These are phyloP conservation scores for Solanum sparsipilum DNA, from an alignment of 257 asterid species.

Conservation along the genomic window DNA sequence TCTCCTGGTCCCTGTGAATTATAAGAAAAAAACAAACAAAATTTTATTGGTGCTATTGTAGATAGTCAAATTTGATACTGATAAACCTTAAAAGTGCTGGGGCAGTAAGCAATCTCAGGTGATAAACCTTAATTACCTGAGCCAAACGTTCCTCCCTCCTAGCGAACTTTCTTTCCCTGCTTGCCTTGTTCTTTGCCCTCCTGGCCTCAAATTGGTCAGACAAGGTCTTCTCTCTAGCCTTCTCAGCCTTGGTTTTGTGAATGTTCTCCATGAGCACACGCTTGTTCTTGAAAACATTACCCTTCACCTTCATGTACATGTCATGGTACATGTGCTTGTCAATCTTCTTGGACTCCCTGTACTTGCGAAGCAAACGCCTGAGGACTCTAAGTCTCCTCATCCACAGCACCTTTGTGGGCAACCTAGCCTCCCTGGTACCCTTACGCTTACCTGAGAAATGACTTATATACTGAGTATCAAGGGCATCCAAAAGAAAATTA, in stretches of 20 bases:
- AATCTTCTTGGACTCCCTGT: slow-evolving; percentile 82
- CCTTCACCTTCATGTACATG: slow-evolving; percentile 98
- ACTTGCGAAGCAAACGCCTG: slow-evolving; percentile 86
- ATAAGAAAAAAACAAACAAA: too few relatives aligned
- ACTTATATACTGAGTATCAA: background rate
- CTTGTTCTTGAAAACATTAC: slow-evolving; percentile 93
- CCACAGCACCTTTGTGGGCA: slow-evolving; percentile 92
- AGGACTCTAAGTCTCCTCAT: slow-evolving; percentile 96
- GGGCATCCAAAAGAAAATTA: background rate
- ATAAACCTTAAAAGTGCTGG: background rate
- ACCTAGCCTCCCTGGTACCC: slow-evolving; percentile 97
- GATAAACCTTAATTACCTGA: slow-evolving; percentile 33
- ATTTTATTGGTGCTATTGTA: background rate
- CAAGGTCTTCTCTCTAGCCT: slow-evolving; percentile 86
- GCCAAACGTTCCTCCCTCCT: slow-evolving; percentile 89
- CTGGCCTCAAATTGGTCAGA: slow-evolving; percentile 95
- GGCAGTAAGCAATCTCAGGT: background rate
- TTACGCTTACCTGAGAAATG: slow-evolving; percentile 66
- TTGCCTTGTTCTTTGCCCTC: slow-evolving; percentile 95
- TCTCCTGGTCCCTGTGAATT: slow-evolving; percentile 61
- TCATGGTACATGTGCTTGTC: slow-evolving; percentile 98
- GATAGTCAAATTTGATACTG: background rate
- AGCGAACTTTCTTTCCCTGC: slow-evolving; percentile 84
- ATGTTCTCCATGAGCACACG: slow-evolving; percentile 95
- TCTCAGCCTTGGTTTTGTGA: slow-evolving; percentile 97